A percentile compares a stretch with the other conserved stretches of the same genome.
phyloP scores from a whole-genome alignment of 2,329 filamentous ascomycete genomes.

The Venturia aucupariae region DNA sequence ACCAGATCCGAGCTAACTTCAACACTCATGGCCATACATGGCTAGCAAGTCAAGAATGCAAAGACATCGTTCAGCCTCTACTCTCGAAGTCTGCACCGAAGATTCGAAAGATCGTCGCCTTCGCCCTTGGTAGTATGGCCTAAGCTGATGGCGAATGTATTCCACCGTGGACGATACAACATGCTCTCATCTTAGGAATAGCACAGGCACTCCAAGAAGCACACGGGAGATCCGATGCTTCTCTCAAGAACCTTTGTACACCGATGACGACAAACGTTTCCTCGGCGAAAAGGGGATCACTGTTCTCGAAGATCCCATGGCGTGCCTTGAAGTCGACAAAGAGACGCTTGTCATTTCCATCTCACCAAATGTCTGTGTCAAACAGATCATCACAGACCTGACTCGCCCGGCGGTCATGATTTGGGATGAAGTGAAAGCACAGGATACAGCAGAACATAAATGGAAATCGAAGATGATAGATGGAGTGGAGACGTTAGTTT shows the following conservation, averaged over 20 bases:
- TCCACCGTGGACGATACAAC: not conserved
- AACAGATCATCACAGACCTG: slow-evolving; percentile 32
- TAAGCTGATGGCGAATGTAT: not conserved
- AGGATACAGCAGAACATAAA: not conserved
- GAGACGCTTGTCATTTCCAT: slow-evolving; percentile 30
- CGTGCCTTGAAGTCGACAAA: slow-evolving; percentile 31
- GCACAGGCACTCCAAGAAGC: not conserved
- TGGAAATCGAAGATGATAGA: not conserved
- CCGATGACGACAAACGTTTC: slow-evolving; percentile 14
- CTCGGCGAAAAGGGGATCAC: slow-evolving; percentile 20
- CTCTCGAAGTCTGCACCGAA: not conserved
- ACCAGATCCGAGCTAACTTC: not conserved
- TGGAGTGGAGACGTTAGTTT: not conserved
- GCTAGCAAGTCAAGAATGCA: not conserved
- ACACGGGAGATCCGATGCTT: not conserved
- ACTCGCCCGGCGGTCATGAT: slow-evolving; percentile 26
- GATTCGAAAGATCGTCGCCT: slow-evolving; percentile 8
- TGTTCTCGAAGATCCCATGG: slow-evolving; percentile 26
- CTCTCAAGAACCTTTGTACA: slow-evolving; percentile 14
- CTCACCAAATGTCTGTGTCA: slow-evolving; percentile 26
- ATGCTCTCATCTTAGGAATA: not conserved
- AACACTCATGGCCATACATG: not conserved
- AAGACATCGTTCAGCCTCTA: not conserved
- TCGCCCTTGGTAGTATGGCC: slow-evolving; percentile 5
- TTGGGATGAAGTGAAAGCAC: slow-evolving; percentile 16